phyloP scores from a whole-genome alignment of 805 yeast species.

The Ogataea thermomethanolica region DNA sequence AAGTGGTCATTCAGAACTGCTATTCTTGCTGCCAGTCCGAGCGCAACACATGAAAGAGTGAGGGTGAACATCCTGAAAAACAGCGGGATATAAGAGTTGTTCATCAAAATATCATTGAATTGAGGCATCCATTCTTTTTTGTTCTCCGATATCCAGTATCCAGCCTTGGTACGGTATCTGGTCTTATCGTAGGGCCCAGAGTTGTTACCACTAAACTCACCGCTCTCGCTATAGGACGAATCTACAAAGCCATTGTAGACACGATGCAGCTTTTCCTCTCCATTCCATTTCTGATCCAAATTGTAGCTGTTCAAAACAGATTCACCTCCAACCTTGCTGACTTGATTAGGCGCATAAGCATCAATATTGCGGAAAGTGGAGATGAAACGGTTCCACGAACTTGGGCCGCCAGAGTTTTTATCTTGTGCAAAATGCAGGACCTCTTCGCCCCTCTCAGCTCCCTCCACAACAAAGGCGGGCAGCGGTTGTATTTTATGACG shows the following conservation, averaged over 20 bases:
- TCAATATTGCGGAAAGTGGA: slow-evolving; percentile 6
- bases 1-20: slow-evolving; percentile 37
- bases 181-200: slow-evolving; percentile 26
- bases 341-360: slow-evolving; percentile 56
- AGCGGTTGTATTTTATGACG: slow-evolving; percentile 33
- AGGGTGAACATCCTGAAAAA: slow-evolving; percentile 61
- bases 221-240: slow-evolving; percentile 10
- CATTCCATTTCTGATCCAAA: slow-evolving; percentile 62
- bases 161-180: slow-evolving; percentile 52
- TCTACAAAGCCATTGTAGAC: slow-evolving; percentile 42
- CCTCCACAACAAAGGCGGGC: slow-evolving; percentile 65
- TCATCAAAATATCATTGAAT: slow-evolving; percentile 54
- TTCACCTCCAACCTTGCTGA: slow-evolving; percentile 27
- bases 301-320: slow-evolving; percentile 20
- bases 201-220: slow-evolving; percentile 21
- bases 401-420: background rate
- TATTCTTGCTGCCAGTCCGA: slow-evolving; percentile 68
- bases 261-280: slow-evolving; percentile 57
- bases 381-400: slow-evolving; percentile 7
- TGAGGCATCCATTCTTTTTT: slow-evolving; percentile 63
- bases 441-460: slow-evolving; percentile 26
- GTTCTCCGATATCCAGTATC: slow-evolving; percentile 63
- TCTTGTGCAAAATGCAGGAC: background rate
- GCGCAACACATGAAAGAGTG: slow-evolving; percentile 58
- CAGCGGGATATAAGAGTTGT: slow-evolving; percentile 79